Evolutionary conservation across 2,329 filamentous ascomycete species (phyloP), one percentile per base, ranked within the genome.

Genomic region (Fusarium nematophilum): DNA sequence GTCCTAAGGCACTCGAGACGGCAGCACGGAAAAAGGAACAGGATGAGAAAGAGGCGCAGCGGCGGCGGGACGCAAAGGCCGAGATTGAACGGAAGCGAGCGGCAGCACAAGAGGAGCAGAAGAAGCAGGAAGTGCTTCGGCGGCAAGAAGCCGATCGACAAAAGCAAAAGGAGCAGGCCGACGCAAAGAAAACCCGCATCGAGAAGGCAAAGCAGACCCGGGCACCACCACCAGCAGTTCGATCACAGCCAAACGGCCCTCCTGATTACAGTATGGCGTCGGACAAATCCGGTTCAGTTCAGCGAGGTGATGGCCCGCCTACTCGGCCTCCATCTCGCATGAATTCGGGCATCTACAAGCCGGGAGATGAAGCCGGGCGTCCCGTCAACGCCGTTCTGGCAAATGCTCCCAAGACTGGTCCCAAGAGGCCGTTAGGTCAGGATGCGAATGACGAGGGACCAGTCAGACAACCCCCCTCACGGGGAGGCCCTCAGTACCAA

Each of bases 1-100:
- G 88, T 45, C 84, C 88, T 0, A 91, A 90, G 71, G 89, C 90
- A 2, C 79, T 93, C 17, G 87, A 93, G 48, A 81, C 90, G 40
- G 91, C 90, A 3, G 90, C 91, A 31, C 89, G 88, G 70, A 93
- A 93, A 75, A 94, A 90, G 71, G 92, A 96, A 72, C 89, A 88
- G 72, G 93, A 96, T 67, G 92, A 96, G 71, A 86, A 88, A 40
- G 91, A 93, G 62, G 86, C 87, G 11, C 88, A 93, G 68, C 86
- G 89, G 43, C 94, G 92, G 70, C 88, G 89, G 8, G 91, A 96
- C 15, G 88, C 90, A 30, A 97, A 96, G 75, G 85, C 88, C 13
- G 91, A 96, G 67, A 79, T 90, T 27, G 92, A 96, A 71, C 87
- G 90, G 40, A 92, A 93, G 76, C 84, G 90, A 55, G 85, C 86